A percentile compares a stretch with the other conserved stretches of the same genome.
These are phyloP conservation scores for Pythium utonaiense DNA, from an alignment of 352 stramenopile species.

Conservation along the genomic window DNA sequence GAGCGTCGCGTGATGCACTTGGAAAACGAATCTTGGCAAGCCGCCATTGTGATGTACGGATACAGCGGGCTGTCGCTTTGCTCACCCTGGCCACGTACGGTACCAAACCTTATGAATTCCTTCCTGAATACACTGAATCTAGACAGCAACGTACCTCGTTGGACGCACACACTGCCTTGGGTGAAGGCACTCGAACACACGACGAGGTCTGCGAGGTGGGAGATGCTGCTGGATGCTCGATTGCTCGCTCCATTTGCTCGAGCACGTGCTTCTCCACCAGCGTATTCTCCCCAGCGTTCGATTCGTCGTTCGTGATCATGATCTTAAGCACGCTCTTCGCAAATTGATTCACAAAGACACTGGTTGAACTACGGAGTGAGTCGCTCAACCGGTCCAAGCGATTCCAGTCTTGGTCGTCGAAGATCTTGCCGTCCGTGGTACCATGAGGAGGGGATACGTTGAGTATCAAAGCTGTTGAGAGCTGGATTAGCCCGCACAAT, in stretches of 20 bases:
- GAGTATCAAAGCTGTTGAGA: constrained; percentile 62
- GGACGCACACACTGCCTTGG: constrained; percentile 16
- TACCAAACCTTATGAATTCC: not conserved
- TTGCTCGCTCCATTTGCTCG: constrained; percentile 34
- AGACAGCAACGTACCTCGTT: constrained; percentile 10
- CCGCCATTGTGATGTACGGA: constrained; percentile 25
- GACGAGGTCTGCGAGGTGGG: not conserved
- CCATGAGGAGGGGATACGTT: constrained; percentile 28
- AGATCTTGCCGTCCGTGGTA: not conserved
- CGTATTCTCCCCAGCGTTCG: constrained; percentile 30
- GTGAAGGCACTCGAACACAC: constrained; percentile 16
- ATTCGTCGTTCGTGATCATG: constrained; percentile 38
- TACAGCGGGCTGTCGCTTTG: constrained; percentile 27
- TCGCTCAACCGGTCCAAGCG: constrained; percentile 53
- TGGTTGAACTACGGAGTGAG: constrained; percentile 30
- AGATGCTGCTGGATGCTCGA: constrained; percentile 2
- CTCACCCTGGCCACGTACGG: constrained; percentile 5
- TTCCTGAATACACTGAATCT: no score
- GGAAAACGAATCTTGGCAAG: constrained; percentile 27
- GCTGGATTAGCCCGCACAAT: constrained; percentile 67
- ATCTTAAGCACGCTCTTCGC: constrained; percentile 45
- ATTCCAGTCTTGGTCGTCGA: constrained; percentile 50
- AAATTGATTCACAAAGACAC: constrained; percentile 47
- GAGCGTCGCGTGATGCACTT: constrained; percentile 59
- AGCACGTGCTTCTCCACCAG: constrained; percentile 50